Evolutionary conservation across 2,329 filamentous ascomycete genomes (phyloP).

Genomic region (Penicillium polonicum): DNA sequence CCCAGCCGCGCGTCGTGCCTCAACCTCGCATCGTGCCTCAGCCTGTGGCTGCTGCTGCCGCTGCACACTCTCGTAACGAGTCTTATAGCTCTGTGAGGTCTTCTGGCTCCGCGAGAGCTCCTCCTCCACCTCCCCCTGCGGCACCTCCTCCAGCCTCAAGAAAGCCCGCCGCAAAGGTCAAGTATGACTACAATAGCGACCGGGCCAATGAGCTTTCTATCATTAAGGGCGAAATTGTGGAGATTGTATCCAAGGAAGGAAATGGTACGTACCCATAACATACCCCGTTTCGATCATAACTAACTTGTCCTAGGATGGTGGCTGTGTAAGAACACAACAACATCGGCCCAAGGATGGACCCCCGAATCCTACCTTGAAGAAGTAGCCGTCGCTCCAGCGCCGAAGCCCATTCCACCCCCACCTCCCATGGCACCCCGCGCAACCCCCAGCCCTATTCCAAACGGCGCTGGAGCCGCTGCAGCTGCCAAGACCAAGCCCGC

Average conservation of each 20-base stretch:
- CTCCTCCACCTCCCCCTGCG: conserved; percentile 66
- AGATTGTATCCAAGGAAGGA: conserved; percentile 89
- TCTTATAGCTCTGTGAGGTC: conserved; percentile 61
- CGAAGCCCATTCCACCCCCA: conserved; percentile 58
- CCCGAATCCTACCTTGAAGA: conserved; percentile 94
- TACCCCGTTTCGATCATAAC: conserved; percentile 10
- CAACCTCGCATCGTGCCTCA: conserved; percentile 42
- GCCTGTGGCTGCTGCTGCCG: conserved; percentile 35
- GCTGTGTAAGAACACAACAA: conserved; percentile 73
- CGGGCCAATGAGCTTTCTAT: conserved; percentile 83
- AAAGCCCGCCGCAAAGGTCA: conserved; percentile 80
- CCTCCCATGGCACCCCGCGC: conserved; percentile 49
- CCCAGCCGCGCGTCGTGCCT: conserved; percentile 41
- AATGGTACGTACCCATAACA: conserved; percentile 68
- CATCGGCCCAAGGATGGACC: conserved; percentile 81
- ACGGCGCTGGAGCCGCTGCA: conserved; percentile 42
- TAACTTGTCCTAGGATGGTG: conserved; percentile 73
- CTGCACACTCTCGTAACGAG: conserved; percentile 50
- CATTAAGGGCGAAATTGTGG: conserved; percentile 73
- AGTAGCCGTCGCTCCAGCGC: conserved; percentile 50
- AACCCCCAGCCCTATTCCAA: conserved; percentile 64
- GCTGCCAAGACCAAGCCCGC: conserved; percentile 62
- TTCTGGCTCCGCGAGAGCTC: conserved; percentile 62
- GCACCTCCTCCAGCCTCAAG: conserved; percentile 58
- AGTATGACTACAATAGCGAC: conserved; percentile 89